A percentile compares a stretch with the other conserved stretches of the same genome.
Evolutionary conservation across 176 grass and related monocot genomes (phyloP).

Genomic region (Oryza longistaminata): DNA sequence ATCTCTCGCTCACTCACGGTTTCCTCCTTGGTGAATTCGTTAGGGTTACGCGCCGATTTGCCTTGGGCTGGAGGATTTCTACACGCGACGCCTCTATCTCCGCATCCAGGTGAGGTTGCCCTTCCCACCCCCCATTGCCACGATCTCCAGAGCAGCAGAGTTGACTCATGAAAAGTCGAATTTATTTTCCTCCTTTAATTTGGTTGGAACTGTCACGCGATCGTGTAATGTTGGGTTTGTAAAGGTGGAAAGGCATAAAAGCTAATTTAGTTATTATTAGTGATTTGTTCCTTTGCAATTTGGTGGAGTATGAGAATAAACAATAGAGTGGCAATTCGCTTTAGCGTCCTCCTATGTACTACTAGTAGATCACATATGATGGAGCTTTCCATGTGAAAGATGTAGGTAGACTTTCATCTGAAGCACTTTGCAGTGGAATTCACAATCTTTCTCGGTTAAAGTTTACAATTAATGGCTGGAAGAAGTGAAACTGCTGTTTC

Average conservation of each 20-base stretch:
- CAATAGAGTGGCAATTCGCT: background rate
- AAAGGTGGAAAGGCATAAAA: background rate
- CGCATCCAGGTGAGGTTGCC: slow-evolving; percentile 74
- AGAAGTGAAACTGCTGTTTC: background rate
- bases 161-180: background rate
- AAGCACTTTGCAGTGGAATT: background rate
- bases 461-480: slow-evolving; percentile 2
- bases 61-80: slow-evolving; percentile 91
- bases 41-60: slow-evolving; percentile 94
- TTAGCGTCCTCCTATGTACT: background rate
- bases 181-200: background rate
- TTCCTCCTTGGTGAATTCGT: background rate
- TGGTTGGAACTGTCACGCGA: background rate
- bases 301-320: background rate
- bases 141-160: background rate
- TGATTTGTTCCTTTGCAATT: background rate
- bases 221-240: background rate
- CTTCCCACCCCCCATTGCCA: background rate
- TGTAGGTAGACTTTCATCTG: background rate
- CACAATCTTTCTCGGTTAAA: background rate
- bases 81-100: slow-evolving; percentile 91
- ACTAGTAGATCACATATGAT: slow-evolving; percentile 2
- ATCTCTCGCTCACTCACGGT: background rate
- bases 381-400: background rate
- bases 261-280: background rate